Percentiles rank a stretch among this genome's conserved stretches.
These are phyloP conservation scores for Penicilliopsis zonata DNA, from an alignment of 495 filamentous ascomycete genomes.

Conservation along the genomic window DNA sequence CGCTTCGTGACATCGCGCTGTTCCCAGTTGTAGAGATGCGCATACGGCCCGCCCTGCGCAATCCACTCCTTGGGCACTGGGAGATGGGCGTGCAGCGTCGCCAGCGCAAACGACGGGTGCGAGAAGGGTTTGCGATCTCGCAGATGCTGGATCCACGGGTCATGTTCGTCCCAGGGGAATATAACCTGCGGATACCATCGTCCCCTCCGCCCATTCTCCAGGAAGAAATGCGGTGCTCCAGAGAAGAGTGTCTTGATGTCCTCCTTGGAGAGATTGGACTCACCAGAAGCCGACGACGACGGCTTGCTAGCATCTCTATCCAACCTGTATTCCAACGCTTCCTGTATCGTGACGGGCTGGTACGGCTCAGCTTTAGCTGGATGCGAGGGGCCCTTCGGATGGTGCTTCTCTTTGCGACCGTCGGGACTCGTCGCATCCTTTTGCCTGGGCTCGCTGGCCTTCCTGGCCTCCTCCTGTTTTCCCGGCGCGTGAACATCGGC, in stretches of 20 bases:
- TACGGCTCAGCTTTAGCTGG: constrained; percentile 11
- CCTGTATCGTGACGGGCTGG: constrained; percentile 19
- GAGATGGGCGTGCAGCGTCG: constrained; percentile 34
- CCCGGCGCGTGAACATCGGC: no score
- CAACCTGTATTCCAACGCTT: constrained; percentile 14
- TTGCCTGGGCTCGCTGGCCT: no score
- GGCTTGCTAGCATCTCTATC: constrained; percentile 4
- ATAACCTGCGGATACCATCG: constrained; percentile 50
- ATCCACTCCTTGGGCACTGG: constrained; percentile 27
- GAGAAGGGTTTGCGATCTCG: constrained; percentile 40
- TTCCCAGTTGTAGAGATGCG: constrained; percentile 14
- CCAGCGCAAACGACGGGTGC: constrained; percentile 35
- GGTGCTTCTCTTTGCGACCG: no score
- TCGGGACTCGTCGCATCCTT: no score
- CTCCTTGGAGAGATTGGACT: constrained; percentile 32
- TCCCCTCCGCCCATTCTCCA: constrained; percentile 38
- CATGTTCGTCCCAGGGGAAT: constrained; percentile 56
- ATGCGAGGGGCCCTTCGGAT: no score
- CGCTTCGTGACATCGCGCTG: constrained; percentile 18
- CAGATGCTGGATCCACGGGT: constrained; percentile 47
- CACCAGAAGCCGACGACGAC: neutral
- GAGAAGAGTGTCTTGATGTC: constrained; percentile 62
- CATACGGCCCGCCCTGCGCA: constrained; percentile 18
- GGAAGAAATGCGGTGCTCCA: constrained; percentile 63
- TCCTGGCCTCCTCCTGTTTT: no score